Conservation (phyloP, 2,329 filamentous ascomycete genomes). For the Diaporthe sp. region DNA sequence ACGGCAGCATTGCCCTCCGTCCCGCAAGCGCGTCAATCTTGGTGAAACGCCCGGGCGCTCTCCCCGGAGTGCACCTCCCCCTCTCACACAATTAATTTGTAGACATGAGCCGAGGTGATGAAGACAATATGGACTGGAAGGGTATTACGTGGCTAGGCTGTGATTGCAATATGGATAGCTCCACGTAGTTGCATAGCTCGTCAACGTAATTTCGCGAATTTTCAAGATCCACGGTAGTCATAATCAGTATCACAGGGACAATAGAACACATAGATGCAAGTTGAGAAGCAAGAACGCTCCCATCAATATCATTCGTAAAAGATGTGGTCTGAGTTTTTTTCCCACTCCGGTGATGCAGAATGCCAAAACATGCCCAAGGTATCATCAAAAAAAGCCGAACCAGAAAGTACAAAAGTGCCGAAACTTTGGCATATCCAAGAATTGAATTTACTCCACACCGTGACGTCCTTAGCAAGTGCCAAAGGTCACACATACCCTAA, state of each 20-base stretch:
- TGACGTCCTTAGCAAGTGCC: not conserved
- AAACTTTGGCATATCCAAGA: constrained; percentile 2
- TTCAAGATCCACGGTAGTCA: not conserved
- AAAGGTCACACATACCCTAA: constrained; percentile 1
- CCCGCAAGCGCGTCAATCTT: constrained; percentile 1
- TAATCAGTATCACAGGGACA: not conserved
- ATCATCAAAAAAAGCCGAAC: constrained; percentile 28
- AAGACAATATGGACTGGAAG: not conserved
- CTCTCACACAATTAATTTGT: not conserved
- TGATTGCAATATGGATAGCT: not conserved
- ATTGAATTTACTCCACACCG: constrained; percentile 20
- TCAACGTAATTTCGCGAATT: not conserved
- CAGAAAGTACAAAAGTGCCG: constrained; percentile 13
- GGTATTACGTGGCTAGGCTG: not conserved
- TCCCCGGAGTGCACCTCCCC: not conserved
- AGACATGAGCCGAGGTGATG: not conserved
- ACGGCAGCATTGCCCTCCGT: not conserved
- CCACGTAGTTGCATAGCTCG: not conserved
- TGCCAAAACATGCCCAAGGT: constrained; percentile 26
- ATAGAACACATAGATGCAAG: too few species aligned
- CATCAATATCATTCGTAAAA: not conserved
- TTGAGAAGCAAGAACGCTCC: constrained; percentile 15
- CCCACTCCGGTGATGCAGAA: constrained; percentile 25
- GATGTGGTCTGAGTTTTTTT: constrained; percentile 21
- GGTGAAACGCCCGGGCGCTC: constrained; percentile 12